A percentile compares a stretch with the other conserved stretches of the same genome.
Evolutionary conservation across 192 early-diverging fungal species (phyloP).

Genomic region (Gaertneriomyces semiglobifer): DNA sequence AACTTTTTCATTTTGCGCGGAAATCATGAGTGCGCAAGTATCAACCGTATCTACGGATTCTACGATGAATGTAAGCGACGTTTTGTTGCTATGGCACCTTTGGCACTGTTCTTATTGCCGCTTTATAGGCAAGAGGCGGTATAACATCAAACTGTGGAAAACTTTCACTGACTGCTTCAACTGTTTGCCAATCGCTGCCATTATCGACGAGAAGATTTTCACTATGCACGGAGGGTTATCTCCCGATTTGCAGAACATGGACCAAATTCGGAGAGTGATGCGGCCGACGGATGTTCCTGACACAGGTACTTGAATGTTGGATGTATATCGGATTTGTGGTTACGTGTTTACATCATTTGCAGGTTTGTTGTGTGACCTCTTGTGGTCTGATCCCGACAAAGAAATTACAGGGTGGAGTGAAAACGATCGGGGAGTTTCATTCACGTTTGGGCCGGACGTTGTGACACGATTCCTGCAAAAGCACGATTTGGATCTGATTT

Average conservation of each 20-base stretch:
- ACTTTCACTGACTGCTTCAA: conserved; percentile 99
- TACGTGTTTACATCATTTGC: background rate
- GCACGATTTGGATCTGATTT: conserved; percentile 96
- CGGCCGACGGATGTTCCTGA: conserved; percentile 97
- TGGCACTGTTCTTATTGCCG: background rate
- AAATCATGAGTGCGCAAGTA: conserved; percentile 97
- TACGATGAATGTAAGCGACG: conserved; percentile 84
- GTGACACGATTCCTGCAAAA: conserved; percentile 90
- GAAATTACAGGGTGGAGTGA: conserved; percentile 94
- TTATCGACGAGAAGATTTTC: conserved; percentile 98
- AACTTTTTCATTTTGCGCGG: conserved; percentile 99
- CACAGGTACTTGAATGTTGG: conserved; percentile 58
- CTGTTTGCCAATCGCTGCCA: conserved; percentile 93
- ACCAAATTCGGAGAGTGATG: conserved; percentile 96
- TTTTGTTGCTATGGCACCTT: too few species aligned
- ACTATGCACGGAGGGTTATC: conserved; percentile 98
- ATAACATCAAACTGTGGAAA: conserved; percentile 99
- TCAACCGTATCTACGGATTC: conserved; percentile 97
- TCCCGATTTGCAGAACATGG: conserved; percentile 94
- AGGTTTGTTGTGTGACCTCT: conserved; percentile 88
- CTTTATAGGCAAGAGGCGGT: conserved; percentile 79
- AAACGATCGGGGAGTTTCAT: conserved; percentile 93
- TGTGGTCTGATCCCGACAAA: conserved; percentile 98
- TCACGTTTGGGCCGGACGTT: conserved; percentile 94
- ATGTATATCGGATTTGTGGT: too few species aligned